Conservation (phyloP, 345 rosid genomes). For the Syzygium oleosum region DNA sequence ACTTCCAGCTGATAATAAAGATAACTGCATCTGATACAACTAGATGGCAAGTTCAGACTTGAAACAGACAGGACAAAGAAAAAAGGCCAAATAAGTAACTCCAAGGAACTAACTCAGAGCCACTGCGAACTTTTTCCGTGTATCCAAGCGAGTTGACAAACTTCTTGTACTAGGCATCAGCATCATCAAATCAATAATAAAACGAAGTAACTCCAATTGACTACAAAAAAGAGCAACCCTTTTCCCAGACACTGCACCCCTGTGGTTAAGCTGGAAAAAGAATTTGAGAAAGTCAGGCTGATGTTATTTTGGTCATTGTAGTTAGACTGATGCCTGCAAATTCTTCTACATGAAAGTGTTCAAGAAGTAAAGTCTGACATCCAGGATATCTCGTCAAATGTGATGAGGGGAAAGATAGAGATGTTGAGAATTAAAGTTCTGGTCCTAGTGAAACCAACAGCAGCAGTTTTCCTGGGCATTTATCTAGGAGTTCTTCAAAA, state of each 20-base stretch:
- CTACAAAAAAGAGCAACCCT: not conserved
- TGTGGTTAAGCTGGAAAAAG: not conserved
- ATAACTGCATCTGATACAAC: not conserved
- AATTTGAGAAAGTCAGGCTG: not conserved
- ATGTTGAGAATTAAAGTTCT: not conserved
- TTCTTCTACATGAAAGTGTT: not conserved
- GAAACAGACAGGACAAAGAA: not conserved
- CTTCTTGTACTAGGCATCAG: not conserved
- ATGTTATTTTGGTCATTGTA: not conserved
- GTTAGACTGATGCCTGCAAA: not conserved
- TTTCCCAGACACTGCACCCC: not conserved
- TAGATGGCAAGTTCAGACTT: not conserved
- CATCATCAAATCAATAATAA: not conserved
- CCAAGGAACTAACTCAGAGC: not conserved
- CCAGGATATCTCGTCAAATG: not conserved
- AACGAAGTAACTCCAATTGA: not conserved
- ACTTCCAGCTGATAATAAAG: not conserved
- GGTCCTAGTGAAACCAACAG: not conserved
- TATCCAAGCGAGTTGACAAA: not conserved
- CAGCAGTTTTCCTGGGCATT: not conserved
- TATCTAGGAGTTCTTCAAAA: not conserved
- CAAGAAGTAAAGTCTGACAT: not conserved
- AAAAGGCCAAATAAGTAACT: not conserved
- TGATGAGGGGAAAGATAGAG: not conserved
- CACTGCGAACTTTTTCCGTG: not conserved